Base-by-base conservation (phyloP, 345 rosid species). In the Draba incana region DNA sequence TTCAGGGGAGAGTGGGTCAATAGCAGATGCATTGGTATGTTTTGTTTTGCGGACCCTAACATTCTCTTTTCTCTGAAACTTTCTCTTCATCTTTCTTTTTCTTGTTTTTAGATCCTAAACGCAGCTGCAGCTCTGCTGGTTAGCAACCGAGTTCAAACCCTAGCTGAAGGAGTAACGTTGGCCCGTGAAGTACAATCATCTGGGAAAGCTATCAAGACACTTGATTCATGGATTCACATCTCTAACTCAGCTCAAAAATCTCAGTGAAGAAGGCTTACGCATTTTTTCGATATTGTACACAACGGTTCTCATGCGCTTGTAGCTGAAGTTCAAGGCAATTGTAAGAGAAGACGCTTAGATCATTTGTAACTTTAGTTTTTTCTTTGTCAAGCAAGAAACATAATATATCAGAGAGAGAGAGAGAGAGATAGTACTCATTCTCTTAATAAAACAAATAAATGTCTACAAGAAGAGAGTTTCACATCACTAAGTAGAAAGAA, bases 71-170 rank as follows among this genome's bases (percentile, higher is more conserved):
- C 28, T 53, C 35, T 61, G 41, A 5, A 5, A 57, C 13, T 51
- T 56, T 39, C 70, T 16, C 7, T 10, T 69, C 45, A 55, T 62
- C 25, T 25, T 4, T 37, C 11, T 7, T 39, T 44, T 10, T 10
- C 4, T 13, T 4, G 0, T 6, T 35, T 53, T 14, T 52, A 95
- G 99, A 84, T 92, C 75, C 81, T 95, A n/a, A 92, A 89, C 71
- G 92, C 99, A 69, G 99, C 96, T 13, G 96, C 98, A 10, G 93
- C 98, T 50, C 90, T 92, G 10, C 57, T 86, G 56, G 98, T 95
- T 8, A 71, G 88, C 55, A 82, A 86, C 52, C 57, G 10, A 48
- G 95, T 80, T 33, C 60, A 70, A n/a, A 81, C 86, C 9, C 79
- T 92, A 16, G 83, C 79, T 14, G 88, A 88, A 69, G 98, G 97